Evolutionary conservation across 2,329 filamentous ascomycete genomes (phyloP), one percentile per base, ranked within the genome.

Genomic region (Penicillium fuscoglaucum): DNA sequence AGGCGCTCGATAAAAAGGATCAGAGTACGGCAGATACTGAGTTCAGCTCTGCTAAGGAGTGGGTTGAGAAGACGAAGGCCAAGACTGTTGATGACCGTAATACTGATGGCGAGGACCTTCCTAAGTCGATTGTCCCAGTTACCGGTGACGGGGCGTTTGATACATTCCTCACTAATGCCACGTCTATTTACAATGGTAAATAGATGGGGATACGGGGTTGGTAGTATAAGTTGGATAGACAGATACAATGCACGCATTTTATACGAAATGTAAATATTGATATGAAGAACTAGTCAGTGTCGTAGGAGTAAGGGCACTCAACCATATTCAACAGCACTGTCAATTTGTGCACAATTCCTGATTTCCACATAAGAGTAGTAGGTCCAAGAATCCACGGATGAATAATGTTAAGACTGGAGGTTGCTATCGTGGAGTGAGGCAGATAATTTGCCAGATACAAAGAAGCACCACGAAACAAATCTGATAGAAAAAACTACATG

Each of bases 21-120:
- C 24, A 43, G 4, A n/a, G 13, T 10, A 52, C 50, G 35, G 65
- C 65, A 5, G 61, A 61, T 40, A 48, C 41, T n/a, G 63, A 66
- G 54, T 62, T 61, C 43, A 54, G 56, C 1, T 29, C 49, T n/a
- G 63, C 62, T 1, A 51, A 58, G 41, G 48, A 47, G 15, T 66
- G 63, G 62, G 45, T 65, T 26, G 58, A 57, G 37, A 64, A 62
- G 55, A 64, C 61, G 10, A 64, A 64, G 52, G 49, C 60, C 17
- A 62, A 61, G 58, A 62, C 61, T 39, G 61, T 64, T 10, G 52
- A 62, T 45, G 61, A 64, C 15, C 60, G 61, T 1, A 54, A 62
- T 21, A 37, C 55, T 6, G 24, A 57, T 3, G 50, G 50, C 0
- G 19, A 33, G 19, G 50, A 44, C 4, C 28, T 52, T n/a, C 50